A percentile compares a stretch with the other conserved stretches of the same genome.
These are phyloP conservation scores for Leptographium lundbergii DNA, from an alignment of 2,329 filamentous ascomycete species.

Conservation along the genomic window DNA sequence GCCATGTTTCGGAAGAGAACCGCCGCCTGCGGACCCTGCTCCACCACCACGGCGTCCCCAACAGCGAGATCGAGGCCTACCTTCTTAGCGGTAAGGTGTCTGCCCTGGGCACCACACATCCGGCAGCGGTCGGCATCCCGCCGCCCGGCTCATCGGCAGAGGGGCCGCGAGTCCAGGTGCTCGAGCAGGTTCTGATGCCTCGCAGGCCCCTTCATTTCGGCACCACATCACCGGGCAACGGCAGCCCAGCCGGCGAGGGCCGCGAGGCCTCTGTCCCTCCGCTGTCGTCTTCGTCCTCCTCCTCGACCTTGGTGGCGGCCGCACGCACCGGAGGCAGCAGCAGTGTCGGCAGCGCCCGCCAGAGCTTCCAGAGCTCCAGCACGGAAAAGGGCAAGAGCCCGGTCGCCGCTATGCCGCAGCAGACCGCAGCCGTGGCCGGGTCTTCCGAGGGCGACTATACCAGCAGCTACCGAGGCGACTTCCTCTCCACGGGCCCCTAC, in stretches of 20 bases:
- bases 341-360: neutral
- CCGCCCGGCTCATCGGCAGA: neutral
- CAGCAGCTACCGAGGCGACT: neutral
- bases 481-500: neutral
- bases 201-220: constrained; percentile 20
- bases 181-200: constrained; percentile 26
- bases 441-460: neutral
- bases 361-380: neutral
- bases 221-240: constrained; percentile 10
- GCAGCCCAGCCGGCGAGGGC: neutral
- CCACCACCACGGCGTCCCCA: constrained; percentile 40
- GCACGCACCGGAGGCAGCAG: neutral
- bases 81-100: constrained; percentile 13
- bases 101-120: neutral
- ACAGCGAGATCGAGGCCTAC: constrained; percentile 38
- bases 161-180: constrained; percentile 3
- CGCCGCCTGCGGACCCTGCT: constrained; percentile 47
- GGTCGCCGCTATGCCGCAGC: neutral
- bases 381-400: neutral
- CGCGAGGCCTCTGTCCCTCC: neutral
- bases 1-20: constrained; percentile 59
- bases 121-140: neutral
- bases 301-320: neutral
- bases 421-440: neutral
- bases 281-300: neutral